A percentile compares a stretch with the other conserved stretches of the same genome.
Conservation (phyloP, 768 basidiomycete species). For the Trametes meyenii region DNA sequence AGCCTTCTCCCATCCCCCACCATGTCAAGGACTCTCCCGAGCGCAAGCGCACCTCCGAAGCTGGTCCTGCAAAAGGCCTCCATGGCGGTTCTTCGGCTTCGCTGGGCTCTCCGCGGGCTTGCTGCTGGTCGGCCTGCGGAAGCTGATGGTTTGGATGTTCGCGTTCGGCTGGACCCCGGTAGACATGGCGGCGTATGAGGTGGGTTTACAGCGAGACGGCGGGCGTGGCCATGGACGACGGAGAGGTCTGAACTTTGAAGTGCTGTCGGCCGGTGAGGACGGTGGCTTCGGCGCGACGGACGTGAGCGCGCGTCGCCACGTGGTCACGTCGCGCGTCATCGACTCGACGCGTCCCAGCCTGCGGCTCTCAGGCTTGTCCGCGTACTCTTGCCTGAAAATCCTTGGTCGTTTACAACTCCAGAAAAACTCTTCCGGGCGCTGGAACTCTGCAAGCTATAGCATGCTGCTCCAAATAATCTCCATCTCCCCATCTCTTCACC, state of each 20-base stretch:
- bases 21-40: not conserved
- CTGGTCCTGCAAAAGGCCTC: slow-evolving; percentile 79
- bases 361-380: too few species aligned
- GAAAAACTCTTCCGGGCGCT: too few species aligned
- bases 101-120: slow-evolving; percentile 18
- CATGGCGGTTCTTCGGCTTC: slow-evolving; percentile 45
- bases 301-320: slow-evolving; percentile 9
- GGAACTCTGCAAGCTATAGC: too few species aligned
- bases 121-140: slow-evolving; percentile 33
- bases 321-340: slow-evolving; percentile 13
- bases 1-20: not conserved
- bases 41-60: slow-evolving; percentile 57
- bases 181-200: slow-evolving; percentile 4
- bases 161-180: slow-evolving; percentile 25
- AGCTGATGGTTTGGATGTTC: slow-evolving; percentile 37
- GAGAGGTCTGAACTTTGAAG: not conserved
- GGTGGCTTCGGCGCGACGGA: slow-evolving; percentile 6
- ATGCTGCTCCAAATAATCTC: too few species aligned
- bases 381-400: too few species aligned
- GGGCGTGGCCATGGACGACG: not conserved
- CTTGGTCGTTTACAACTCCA: too few species aligned
- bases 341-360: too few species aligned
- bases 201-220: not conserved
- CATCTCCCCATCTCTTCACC: too few species aligned
- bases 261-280: slow-evolving; percentile 3